Evolutionary conservation across 345 rosid species (phyloP).

Genomic region (Arabis hirsuta): DNA sequence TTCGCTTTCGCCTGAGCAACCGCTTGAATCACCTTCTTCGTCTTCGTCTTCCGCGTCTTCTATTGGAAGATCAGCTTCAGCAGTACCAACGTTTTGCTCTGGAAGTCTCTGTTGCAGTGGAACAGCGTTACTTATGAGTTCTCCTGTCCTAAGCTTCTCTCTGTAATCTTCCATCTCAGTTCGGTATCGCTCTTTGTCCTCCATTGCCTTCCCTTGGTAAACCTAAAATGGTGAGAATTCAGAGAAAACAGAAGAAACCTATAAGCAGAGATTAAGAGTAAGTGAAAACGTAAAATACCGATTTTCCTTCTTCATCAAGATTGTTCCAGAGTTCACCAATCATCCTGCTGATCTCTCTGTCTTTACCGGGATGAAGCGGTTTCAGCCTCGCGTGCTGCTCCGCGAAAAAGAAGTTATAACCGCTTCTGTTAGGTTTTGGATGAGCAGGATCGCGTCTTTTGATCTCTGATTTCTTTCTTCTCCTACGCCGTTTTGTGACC

Average conservation of each 20-base stretch:
- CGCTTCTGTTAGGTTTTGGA: constrained; percentile 94
- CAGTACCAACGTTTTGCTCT: constrained; percentile 51
- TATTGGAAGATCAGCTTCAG: constrained; percentile 51
- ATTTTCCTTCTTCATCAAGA: constrained; percentile 61
- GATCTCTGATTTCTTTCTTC: constrained; percentile 88
- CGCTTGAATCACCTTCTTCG: constrained; percentile 57
- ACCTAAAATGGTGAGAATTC: constrained; percentile 47
- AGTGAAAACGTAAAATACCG: constrained; percentile 46
- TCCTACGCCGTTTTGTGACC: constrained; percentile 66
- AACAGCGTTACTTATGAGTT: constrained; percentile 64
- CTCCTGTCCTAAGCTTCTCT: constrained; percentile 66
- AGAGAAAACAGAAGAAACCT: not conserved
- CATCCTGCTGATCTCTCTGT: constrained; percentile 90
- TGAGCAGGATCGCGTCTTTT: constrained; percentile 92
- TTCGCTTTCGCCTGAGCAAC: constrained; percentile 58
- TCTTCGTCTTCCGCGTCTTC: constrained; percentile 55
- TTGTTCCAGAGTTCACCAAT: constrained; percentile 95
- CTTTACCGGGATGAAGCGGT: constrained; percentile 92
- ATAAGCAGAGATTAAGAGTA: not conserved
- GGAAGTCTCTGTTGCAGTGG: constrained; percentile 79
- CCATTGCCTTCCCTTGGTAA: constrained; percentile 78
- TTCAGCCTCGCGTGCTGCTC: constrained; percentile 95
- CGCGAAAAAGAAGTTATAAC: constrained; percentile 93
- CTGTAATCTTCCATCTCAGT: constrained; percentile 84
- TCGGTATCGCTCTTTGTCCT: constrained; percentile 90